A percentile compares a stretch with the other conserved stretches of the same genome.
phyloP scores from a whole-genome alignment of 164 flowering plant species.

The Echeveria elegans region DNA sequence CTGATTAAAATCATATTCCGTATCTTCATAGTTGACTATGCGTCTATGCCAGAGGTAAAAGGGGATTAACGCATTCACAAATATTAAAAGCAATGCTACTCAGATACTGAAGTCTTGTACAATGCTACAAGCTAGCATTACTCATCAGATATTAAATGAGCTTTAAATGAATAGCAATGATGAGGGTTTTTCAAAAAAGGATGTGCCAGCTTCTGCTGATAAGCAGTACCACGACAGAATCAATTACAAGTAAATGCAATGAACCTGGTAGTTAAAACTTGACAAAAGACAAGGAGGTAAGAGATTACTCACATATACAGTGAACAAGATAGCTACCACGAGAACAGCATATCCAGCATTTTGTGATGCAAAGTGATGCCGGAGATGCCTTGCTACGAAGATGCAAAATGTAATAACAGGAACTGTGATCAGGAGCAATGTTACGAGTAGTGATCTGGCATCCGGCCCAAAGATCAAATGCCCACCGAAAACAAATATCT shows the following conservation, averaged over 20 bases:
- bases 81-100: not conserved
- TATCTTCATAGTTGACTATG: not conserved
- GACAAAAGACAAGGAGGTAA: not conserved
- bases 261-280: too few species aligned
- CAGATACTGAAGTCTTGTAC: not conserved
- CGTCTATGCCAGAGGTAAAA: not conserved
- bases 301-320: constrained; percentile 60
- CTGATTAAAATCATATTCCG: not conserved
- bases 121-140: not conserved
- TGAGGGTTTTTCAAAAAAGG: not conserved
- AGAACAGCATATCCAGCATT: constrained; percentile 88
- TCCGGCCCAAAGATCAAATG: constrained; percentile 95
- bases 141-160: not conserved
- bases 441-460: constrained; percentile 65
- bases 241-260: constrained; percentile 7
- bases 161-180: not conserved
- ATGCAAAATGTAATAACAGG: constrained; percentile 67
- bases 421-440: constrained; percentile 59
- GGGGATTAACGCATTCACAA: not conserved
- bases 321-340: constrained; percentile 59
- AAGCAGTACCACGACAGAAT: not conserved
- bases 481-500: constrained; percentile 77
- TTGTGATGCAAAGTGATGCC: constrained; percentile 57
- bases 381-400: constrained; percentile 83
- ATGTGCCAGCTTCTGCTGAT: not conserved